These are phyloP conservation scores for Gnaphalium uliginosum DNA, from an alignment of 129 eudicot genomes.

Conservation along the genomic window DNA sequence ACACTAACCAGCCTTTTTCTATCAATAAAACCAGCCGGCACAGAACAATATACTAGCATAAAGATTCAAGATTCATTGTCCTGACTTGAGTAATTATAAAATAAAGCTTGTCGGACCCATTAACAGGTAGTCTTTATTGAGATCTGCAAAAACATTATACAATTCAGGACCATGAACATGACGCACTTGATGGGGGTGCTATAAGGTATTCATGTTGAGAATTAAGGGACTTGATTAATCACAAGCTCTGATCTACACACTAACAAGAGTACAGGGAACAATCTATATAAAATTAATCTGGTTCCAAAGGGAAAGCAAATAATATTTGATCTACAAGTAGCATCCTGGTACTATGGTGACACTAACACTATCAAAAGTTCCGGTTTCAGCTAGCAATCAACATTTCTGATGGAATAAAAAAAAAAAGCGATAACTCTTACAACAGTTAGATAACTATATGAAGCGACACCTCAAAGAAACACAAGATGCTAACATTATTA, in stretches of 20 bases:
- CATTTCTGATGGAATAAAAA: neutral
- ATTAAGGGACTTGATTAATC: constrained; percentile 1
- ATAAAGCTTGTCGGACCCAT: constrained; percentile 27
- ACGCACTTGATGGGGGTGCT: neutral
- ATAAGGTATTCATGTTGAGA: constrained; percentile 16
- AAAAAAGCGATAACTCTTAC: neutral
- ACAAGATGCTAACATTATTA: neutral
- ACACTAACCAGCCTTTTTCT: neutral
- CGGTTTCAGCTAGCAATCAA: neutral
- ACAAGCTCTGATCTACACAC: constrained; percentile 30
- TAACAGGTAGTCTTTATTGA: constrained; percentile 25
- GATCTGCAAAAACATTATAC: constrained; percentile 33
- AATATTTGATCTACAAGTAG: neutral
- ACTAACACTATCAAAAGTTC: neutral
- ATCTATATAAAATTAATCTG: neutral
- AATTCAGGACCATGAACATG: constrained; percentile 12
- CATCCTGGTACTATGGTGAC: neutral
- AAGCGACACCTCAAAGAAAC: neutral
- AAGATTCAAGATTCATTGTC: constrained; percentile 36
- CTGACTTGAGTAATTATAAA: constrained; percentile 5
- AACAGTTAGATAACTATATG: neutral
- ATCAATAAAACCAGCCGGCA: constrained; percentile 31
- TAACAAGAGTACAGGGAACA: constrained; percentile 1
- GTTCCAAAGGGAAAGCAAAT: neutral
- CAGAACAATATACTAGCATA: constrained; percentile 20